These are phyloP conservation scores for Boechera stricta DNA, from an alignment of 345 rosid genomes.

Conservation along the genomic window DNA sequence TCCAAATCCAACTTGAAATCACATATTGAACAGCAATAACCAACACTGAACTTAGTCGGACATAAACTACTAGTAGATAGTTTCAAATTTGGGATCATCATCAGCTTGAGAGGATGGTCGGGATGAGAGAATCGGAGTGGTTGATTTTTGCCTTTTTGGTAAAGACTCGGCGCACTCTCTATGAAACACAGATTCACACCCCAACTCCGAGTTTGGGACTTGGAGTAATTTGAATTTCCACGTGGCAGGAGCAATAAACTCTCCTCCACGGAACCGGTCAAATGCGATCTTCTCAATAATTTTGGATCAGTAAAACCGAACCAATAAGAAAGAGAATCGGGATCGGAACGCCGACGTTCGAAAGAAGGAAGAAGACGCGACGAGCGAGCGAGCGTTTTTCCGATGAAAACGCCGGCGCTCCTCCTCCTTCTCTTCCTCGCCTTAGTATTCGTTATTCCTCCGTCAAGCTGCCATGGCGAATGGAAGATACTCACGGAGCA, in stretches of 20 bases:
- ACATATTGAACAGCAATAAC: not conserved
- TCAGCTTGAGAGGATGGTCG: not conserved
- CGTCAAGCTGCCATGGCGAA: constrained; percentile 41
- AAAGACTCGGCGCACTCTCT: not conserved
- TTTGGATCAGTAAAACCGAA: constrained; percentile 23
- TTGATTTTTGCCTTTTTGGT: not conserved
- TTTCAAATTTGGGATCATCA: not conserved
- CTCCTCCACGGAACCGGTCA: constrained; percentile 29
- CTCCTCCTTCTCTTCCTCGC: constrained; percentile 20
- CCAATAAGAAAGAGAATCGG: constrained; percentile 11
- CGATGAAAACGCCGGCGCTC: constrained; percentile 40
- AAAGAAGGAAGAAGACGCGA: constrained; percentile 19
- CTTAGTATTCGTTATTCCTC: constrained; percentile 10
- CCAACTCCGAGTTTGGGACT: not conserved
- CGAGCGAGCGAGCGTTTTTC: constrained; percentile 31
- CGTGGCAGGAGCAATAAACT: constrained; percentile 23
- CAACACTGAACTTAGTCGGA: not conserved
- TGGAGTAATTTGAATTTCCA: not conserved
- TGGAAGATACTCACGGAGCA: constrained; percentile 76
- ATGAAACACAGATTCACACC: not conserved
- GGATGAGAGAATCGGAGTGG: not conserved
- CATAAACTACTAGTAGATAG: not conserved
- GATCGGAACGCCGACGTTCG: constrained; percentile 21
- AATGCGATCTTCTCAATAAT: not conserved
- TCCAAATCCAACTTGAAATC: not conserved